These are phyloP conservation scores for Cynanchum wilfordii DNA, from an alignment of 257 asterid species.

Conservation along the genomic window DNA sequence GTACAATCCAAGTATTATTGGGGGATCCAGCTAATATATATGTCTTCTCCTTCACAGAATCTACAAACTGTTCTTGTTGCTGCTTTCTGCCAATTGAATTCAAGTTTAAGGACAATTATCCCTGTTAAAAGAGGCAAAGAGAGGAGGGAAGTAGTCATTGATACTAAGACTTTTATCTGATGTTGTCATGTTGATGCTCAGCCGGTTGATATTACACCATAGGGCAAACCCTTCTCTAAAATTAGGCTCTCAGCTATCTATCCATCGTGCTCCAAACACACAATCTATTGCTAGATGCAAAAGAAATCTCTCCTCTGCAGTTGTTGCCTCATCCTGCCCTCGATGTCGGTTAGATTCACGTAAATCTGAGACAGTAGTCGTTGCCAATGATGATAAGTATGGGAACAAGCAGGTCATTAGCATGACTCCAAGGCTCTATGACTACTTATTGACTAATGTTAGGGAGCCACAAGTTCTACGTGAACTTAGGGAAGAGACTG, in stretches of 20 bases:
- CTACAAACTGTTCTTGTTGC: neutral
- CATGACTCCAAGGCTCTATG: conserved; percentile 61
- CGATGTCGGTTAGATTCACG: conserved; percentile 12
- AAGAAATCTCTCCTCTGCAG: conserved; percentile 7
- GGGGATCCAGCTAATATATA: neutral
- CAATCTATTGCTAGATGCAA: neutral
- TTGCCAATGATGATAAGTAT: conserved; percentile 46
- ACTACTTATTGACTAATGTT: conserved; percentile 68
- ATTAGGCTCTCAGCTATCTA: neutral
- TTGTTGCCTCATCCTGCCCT: conserved; percentile 10
- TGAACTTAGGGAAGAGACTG: conserved; percentile 93
- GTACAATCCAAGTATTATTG: neutral
- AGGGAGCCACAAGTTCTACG: conserved; percentile 87
- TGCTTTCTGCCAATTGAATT: neutral
- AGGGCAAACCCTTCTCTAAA: conserved; percentile 2
- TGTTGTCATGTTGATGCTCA: neutral
- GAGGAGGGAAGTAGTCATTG: neutral
- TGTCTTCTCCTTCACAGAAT: neutral
- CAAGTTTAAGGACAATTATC: neutral
- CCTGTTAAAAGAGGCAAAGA: neutral
- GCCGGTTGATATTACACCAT: neutral
- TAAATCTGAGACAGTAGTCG: conserved; percentile 37
- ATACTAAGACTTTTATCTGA: neutral
- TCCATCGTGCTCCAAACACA: neutral
- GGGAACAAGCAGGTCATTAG: conserved; percentile 78